Conservation (phyloP, 345 rosid species). For the Aegle marmelos region DNA sequence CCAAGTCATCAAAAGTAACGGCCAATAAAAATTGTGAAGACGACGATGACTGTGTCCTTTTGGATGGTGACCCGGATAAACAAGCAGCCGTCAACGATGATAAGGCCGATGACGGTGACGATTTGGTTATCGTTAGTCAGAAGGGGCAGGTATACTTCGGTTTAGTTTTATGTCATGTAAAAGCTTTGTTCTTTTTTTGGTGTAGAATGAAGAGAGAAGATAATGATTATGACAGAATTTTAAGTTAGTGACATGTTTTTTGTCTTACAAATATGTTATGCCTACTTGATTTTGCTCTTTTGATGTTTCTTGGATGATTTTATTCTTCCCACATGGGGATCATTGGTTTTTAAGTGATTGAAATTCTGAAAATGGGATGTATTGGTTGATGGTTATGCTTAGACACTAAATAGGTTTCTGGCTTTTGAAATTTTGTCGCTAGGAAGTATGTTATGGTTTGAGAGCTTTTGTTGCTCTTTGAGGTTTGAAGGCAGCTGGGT, state of each 20-base stretch:
- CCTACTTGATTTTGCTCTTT: background rate
- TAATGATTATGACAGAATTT: background rate
- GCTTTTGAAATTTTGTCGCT: background rate
- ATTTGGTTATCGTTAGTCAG: slow-evolving; percentile 45
- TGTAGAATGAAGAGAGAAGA: background rate
- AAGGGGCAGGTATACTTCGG: slow-evolving; percentile 38
- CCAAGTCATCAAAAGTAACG: slow-evolving; percentile 16
- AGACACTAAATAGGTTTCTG: background rate
- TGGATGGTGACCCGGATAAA: slow-evolving; percentile 63
- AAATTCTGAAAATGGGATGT: background rate
- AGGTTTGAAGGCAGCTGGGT: background rate
- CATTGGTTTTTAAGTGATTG: background rate
- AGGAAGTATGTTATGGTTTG: background rate
- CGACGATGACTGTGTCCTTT: slow-evolving; percentile 59
- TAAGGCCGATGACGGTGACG: slow-evolving; percentile 32
- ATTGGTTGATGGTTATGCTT: background rate
- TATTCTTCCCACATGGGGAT: background rate
- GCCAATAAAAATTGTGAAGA: slow-evolving; percentile 6
- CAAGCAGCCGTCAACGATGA: slow-evolving; percentile 15
- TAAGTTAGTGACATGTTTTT: background rate
- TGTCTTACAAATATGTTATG: background rate
- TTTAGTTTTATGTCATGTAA: background rate
- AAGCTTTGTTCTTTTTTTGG: background rate
- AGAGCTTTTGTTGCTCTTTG: background rate
- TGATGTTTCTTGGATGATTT: background rate